Conservation (phyloP, 768 basidiomycete species). For the Pulveroboletus ravenelii region DNA sequence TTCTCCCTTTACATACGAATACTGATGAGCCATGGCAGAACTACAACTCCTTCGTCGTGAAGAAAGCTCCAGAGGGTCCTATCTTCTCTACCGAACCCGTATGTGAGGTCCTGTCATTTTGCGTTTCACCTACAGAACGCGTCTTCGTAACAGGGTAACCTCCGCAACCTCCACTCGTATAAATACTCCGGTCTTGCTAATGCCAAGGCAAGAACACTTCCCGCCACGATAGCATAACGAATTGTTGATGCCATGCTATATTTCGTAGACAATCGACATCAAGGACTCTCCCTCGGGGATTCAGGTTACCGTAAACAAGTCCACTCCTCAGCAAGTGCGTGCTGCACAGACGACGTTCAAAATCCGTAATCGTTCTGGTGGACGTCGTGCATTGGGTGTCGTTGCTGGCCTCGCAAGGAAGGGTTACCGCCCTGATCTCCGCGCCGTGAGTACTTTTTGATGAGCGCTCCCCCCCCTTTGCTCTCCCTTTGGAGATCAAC, state of each 20-base stretch:
- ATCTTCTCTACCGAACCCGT: constrained; percentile 84
- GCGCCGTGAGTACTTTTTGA: constrained; percentile 51
- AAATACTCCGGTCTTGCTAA: constrained; percentile 91
- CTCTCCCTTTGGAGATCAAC: neutral
- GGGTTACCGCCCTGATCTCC: constrained; percentile 76
- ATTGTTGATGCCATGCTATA: neutral
- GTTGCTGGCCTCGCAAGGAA: constrained; percentile 55
- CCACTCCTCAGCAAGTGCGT: constrained; percentile 47
- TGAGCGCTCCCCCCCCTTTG: neutral
- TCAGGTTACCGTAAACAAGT: constrained; percentile 62
- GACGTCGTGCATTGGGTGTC: constrained; percentile 66
- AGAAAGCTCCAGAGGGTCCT: constrained; percentile 66
- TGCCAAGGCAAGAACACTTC: constrained; percentile 49
- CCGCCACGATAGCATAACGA: neutral
- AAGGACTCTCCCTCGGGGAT: constrained; percentile 51
- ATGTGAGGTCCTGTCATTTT: constrained; percentile 27
- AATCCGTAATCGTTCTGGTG: constrained; percentile 66
- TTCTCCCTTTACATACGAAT: neutral
- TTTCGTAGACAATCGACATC: constrained; percentile 60
- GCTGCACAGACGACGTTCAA: constrained; percentile 43
- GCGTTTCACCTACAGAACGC: constrained; percentile 1
- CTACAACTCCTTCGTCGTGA: constrained; percentile 82
- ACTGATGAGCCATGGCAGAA: constrained; percentile 42
- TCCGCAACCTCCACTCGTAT: constrained; percentile 83
- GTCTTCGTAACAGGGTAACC: constrained; percentile 59